Evolutionary conservation across 345 rosid genomes (phyloP), one percentile per base, ranked within the genome.

Genomic region (Bruguiera parviflora): DNA sequence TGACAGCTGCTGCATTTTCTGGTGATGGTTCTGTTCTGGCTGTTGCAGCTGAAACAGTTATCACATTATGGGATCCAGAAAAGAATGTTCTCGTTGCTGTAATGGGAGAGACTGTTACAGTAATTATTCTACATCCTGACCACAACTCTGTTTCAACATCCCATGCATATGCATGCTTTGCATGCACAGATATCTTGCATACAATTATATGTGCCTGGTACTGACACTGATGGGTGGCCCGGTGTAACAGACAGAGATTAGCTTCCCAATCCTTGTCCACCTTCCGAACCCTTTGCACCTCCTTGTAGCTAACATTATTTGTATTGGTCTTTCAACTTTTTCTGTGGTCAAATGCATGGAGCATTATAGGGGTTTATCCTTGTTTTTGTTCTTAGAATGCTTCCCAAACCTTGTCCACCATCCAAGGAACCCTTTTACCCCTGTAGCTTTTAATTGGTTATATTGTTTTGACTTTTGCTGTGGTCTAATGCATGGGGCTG

Each of bases 1-100:
- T 92, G 96, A 90, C 96, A 33, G 97, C 99, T 71, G 99, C 96
- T 67, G 77, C 94, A 49, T 95, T 95, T 83, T 95, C 99, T 71
- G 79, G 83, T 1, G 99, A 95, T 81, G 99, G 99, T 81, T 84
- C 97, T 71, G 93, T 95, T 73, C 92, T 95, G 8, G 99, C 98
- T 61, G 92, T 92, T 85, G 97, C 97, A 0, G 98, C 97, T 60
- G 96, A 92, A 82, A 87, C 89, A 72, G 80, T 84, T 55, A 87
- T 95, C 68, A 95, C 98, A 8, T 78, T 95, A 58, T 92, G 99
- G 99, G 91, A 95, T 71, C 96, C 97, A 5, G 84, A 83, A 63
- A 82, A 75, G 73, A 92, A 92, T 82, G 71, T 86, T 67, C 99
- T 95, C 52, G 66, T 95, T 64, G 86, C 92, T 71, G 89, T 92